Conservation (phyloP, 768 basidiomycete species). For the Glaciozyma antarctica region DNA sequence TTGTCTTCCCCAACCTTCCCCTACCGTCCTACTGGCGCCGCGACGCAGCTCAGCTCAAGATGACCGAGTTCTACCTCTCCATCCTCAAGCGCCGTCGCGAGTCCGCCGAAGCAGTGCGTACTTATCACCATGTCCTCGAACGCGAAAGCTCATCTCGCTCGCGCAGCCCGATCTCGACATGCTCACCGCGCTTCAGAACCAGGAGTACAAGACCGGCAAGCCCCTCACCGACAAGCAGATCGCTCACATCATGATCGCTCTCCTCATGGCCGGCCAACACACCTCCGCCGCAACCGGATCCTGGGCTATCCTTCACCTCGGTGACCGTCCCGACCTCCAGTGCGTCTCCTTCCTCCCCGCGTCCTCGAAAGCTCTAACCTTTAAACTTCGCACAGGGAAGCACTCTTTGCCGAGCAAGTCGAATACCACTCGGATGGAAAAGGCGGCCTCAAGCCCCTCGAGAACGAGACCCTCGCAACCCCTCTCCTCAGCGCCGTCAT, state of each 20-base stretch:
- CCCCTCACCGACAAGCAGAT: constrained; percentile 77
- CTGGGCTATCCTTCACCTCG: constrained; percentile 83
- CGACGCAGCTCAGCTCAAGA: constrained; percentile 80
- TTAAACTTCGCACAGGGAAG: constrained; percentile 50
- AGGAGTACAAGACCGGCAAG: constrained; percentile 72
- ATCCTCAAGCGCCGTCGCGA: constrained; percentile 67
- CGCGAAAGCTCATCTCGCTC: neutral
- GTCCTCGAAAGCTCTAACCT: neutral
- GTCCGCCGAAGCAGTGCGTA: constrained; percentile 46
- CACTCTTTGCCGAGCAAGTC: constrained; percentile 81
- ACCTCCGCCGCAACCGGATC: constrained; percentile 86
- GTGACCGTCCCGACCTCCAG: constrained; percentile 63
- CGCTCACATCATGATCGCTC: constrained; percentile 95
- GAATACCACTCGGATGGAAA: constrained; percentile 52
- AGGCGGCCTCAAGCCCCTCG: constrained; percentile 66
- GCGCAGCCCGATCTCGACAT: constrained; percentile 72
- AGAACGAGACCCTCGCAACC: constrained; percentile 77
- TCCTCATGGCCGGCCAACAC: constrained; percentile 99
- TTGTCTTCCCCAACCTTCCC: constrained; percentile 87
- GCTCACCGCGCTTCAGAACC: constrained; percentile 74
- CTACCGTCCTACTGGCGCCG: constrained; percentile 79
- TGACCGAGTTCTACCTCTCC: constrained; percentile 83
- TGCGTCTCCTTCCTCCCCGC: constrained; percentile 42
- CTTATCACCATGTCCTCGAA: constrained; percentile 33
- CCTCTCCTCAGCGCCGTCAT: constrained; percentile 80